These are phyloP conservation scores for Macrolepiota albuminosa DNA, from an alignment of 768 basidiomycete genomes.

Conservation along the genomic window DNA sequence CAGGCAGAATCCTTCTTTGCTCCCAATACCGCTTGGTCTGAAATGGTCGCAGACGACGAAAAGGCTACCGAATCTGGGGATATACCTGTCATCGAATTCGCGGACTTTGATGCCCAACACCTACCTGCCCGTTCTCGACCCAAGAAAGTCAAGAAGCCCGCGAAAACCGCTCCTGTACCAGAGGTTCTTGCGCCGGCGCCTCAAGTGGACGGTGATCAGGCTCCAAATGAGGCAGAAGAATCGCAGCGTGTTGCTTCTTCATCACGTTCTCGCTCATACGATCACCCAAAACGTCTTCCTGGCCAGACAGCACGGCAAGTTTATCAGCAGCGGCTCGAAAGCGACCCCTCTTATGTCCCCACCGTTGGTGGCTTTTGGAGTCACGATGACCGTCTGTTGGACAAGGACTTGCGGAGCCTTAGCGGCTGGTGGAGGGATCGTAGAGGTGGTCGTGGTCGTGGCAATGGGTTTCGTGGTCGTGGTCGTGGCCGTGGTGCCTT, in stretches of 20 bases:
- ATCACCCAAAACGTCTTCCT: slow-evolving; percentile 28
- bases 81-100: slow-evolving; percentile 79
- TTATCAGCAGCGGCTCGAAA: slow-evolving; percentile 77
- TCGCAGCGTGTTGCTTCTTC: slow-evolving; percentile 34
- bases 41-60: slow-evolving; percentile 74
- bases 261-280: slow-evolving; percentile 26
- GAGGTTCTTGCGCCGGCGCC: slow-evolving; percentile 24
- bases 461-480: slow-evolving; percentile 57
- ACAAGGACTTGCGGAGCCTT: slow-evolving; percentile 75
- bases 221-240: slow-evolving; percentile 20
- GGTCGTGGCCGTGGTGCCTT: slow-evolving; percentile 55
- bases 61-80: slow-evolving; percentile 56
- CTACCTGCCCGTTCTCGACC: slow-evolving; percentile 23
- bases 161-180: slow-evolving; percentile 31
- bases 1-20: slow-evolving; percentile 48
- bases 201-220: slow-evolving; percentile 21
- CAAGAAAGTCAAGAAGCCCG: slow-evolving; percentile 38
- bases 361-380: slow-evolving; percentile 93
- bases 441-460: slow-evolving; percentile 68
- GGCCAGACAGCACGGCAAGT: slow-evolving; percentile 75
- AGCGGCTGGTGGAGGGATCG: slow-evolving; percentile 87
- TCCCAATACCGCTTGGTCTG: slow-evolving; percentile 63
- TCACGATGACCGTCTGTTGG: slow-evolving; percentile 86
- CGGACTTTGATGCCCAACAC: slow-evolving; percentile 48
- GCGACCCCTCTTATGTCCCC: slow-evolving; percentile 86